Evolutionary conservation across 768 basidiomycete genomes (phyloP).

Genomic region (Kwoniella sp.): DNA sequence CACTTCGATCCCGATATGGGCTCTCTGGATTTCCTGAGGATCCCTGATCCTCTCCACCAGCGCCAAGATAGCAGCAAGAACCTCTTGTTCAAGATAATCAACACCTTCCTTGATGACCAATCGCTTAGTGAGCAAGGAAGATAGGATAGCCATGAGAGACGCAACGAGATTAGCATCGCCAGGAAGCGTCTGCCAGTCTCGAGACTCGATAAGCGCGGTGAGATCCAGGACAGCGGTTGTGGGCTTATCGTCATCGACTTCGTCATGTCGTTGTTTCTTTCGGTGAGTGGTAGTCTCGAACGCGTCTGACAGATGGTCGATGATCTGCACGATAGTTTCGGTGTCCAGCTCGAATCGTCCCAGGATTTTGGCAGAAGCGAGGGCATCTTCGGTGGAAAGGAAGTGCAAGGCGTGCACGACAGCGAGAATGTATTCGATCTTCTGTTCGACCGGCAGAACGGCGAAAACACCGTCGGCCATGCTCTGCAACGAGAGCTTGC

Average conservation of each 20-base stretch:
- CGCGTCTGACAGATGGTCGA: slow-evolving; percentile 27
- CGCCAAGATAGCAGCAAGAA: slow-evolving; percentile 70
- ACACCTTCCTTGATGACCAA: slow-evolving; percentile 64
- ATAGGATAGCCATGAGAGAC: slow-evolving; percentile 71
- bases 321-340: slow-evolving; percentile 20
- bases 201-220: slow-evolving; percentile 63
- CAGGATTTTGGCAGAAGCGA: slow-evolving; percentile 25
- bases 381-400: slow-evolving; percentile 24
- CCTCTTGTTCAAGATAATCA: slow-evolving; percentile 76
- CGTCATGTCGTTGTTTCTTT: slow-evolving; percentile 62
- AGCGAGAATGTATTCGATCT: slow-evolving; percentile 62
- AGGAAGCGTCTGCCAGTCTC: slow-evolving; percentile 67
- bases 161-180: slow-evolving; percentile 73
- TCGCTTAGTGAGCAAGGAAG: slow-evolving; percentile 63
- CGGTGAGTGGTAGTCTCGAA: slow-evolving; percentile 30
- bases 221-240: slow-evolving; percentile 36
- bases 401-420: slow-evolving; percentile 60
- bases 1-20: slow-evolving; percentile 71
- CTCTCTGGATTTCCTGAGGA: slow-evolving; percentile 53
- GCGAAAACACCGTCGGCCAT: slow-evolving; percentile 61
- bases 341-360: slow-evolving; percentile 25
- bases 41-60: slow-evolving; percentile 52
- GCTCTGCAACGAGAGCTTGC: slow-evolving; percentile 22
- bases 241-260: slow-evolving; percentile 20
- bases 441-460: slow-evolving; percentile 61